Base-by-base conservation (phyloP, 495 filamentous ascomycete genomes). In the Cercophora scortea region DNA sequence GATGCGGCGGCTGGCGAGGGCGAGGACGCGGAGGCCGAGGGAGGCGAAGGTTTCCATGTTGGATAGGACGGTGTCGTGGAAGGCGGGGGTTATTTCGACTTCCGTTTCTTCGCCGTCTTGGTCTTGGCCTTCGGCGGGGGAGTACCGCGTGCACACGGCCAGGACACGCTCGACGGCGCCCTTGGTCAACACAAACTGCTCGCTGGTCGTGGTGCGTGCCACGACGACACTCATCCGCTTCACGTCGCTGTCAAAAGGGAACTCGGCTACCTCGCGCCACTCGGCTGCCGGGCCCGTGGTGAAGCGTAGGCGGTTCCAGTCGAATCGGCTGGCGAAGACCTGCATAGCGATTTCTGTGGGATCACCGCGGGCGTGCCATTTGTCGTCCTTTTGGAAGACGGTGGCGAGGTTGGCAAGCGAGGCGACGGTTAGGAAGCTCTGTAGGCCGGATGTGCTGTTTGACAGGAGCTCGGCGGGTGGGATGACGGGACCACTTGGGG, bases 201-300 rank as follows among this genome's bases (percentile, higher is more conserved):
- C 25, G 25, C 25, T 61, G 0, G 42, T 8, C 2, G 9, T 41
- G 25, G 48, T 48, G 25, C 56, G 43, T 50, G 73, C 61, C 63
- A 88, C 90, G 39, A 89, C 72, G 45, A 89, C 85, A 25, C 86
- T 85, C 88, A 93, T 93, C 36, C 83, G 79, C 72, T 92, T 93
- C 63, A 93, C 83, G 39, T 78, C 77, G 42, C 82, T 87, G 58
- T 92, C 87, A 52, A 93, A 93, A 0, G 86, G 85, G 53, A 87
- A 90, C 62, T 93, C 88, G 13, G 79, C 79, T 11, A 84, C 66
- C 51, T 88, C 80, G 32, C 32, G 51, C 63, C 63, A 68, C 47
- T 57, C 35, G 0, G 55, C 44, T 9, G 18, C 49, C 9, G 53
- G 77, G 66, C 72, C 85, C 76, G 13, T 77, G 77, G n/a, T 75